Percentiles rank a stretch among this genome's conserved stretches.
These are phyloP conservation scores for Helianthus annuus DNA, from an alignment of 129 eudicot genomes.

Conservation along the genomic window DNA sequence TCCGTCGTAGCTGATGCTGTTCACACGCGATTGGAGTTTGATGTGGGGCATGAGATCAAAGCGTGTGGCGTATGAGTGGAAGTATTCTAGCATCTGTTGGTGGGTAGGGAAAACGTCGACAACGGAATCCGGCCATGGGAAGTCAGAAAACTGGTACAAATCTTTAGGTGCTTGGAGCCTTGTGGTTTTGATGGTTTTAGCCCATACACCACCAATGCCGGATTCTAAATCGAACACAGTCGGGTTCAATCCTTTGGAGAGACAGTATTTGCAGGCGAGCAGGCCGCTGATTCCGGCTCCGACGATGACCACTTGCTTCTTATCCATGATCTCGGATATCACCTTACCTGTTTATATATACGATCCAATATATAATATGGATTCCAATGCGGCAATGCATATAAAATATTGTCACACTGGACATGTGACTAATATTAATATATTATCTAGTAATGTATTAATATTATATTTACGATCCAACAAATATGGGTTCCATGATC, in stretches of 20 bases:
- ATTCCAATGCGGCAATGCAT: too few relatives aligned
- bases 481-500: too few relatives aligned
- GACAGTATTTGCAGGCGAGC: constrained; percentile 59
- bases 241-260: constrained; percentile 57
- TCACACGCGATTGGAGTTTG: constrained; percentile 41
- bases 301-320: constrained; percentile 48
- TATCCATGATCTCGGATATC: constrained; percentile 36
- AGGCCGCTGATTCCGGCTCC: constrained; percentile 78
- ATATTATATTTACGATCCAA: too few relatives aligned
- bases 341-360: background rate
- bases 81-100: constrained; percentile 41
- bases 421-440: too few relatives aligned
- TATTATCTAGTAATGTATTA: too few relatives aligned
- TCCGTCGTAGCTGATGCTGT: constrained; percentile 44
- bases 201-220: constrained; percentile 70
- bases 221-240: constrained; percentile 53
- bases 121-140: constrained; percentile 65
- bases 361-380: too few relatives aligned
- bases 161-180: constrained; percentile 52
- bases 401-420: too few relatives aligned
- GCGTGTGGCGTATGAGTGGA: constrained; percentile 56
- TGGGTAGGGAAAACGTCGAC: constrained; percentile 44
- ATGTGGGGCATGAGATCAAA: constrained; percentile 48
- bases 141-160: constrained; percentile 58
- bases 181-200: constrained; percentile 50